Base-by-base conservation (phyloP, 169 alveolate genomes). In the Miamiensis avidus region DNA sequence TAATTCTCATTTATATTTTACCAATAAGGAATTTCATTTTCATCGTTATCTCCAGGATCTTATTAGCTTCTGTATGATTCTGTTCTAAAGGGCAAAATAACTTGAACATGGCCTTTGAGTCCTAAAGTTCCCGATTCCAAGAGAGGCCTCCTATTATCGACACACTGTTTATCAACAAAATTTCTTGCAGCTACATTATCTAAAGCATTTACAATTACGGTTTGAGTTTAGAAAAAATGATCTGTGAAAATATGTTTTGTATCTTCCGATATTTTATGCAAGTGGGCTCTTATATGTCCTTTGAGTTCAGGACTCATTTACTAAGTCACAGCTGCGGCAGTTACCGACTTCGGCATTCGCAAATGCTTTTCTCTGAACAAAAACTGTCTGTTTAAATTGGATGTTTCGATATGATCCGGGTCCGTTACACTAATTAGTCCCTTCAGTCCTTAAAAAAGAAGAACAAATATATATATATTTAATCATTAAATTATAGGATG, bases 61-160 rank as follows among this genome's bases (percentile, higher is more conserved):
- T 83, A 88, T 76, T 91, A 88, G 34, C 95, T 88, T 0, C 94
- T 92, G 89, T 95, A 95, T 16, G 91, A 81, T 89, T 95, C 98
- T 49, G 98, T 95, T 76, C 88, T 77, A 82, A 76, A 88, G 4
- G 98, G 98, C 16, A 95, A 76, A 65, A 95, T 86, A 25, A 94
- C 82, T 88, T 95, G 90, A 30, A 93, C 96, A 91, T 95, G 96
- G 0, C 98, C 98, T 82, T 95, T 95, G 27, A 96, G 98, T 27
- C 97, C 98, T 31, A 95, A 82, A 34, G 98, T 95, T 76, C 98
- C 98, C 73, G 95, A 89, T 31, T 95, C 98, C 31, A 95, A 77
- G 20, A 94, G 83, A 65, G 97, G 95, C 15, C 88, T 92, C 33
- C 93, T 82, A 31, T 93, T 89, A 30, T 90, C 76, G 0, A 95